Base-by-base conservation (phyloP, 768 basidiomycete species). In the Gyrodon lividus region DNA sequence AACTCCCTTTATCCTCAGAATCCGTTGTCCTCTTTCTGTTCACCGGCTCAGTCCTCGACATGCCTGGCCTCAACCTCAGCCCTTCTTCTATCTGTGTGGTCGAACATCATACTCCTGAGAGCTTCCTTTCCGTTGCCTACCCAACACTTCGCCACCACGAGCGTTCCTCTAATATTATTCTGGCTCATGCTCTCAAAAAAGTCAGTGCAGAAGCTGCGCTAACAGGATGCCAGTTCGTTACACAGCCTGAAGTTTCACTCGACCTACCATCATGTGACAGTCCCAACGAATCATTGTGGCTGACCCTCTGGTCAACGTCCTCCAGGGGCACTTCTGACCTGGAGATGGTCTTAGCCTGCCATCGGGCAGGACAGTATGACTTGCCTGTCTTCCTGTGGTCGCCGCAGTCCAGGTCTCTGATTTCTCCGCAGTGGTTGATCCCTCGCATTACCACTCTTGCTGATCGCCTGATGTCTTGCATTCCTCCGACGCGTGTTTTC, bases 361-460 rank as follows among this genome's bases (percentile, higher is more conserved):
- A 76, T 43, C 65, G 65, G 41, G 74, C 70, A 51, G 70, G 68
- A 17, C 55, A 74, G 39, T 76, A 81, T 43, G 68, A 76, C 41
- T 72, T 80, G 47, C 82, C 81, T 24, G 66, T 81, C 49, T 83
- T 82, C 61, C 55, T 83, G 34, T 81, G 77, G 75, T 67, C 73
- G 16, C 66, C 72, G 7, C 67, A 64, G 19, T 61, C 50, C 40
- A 52, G 61, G 14, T 57, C 61, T 50, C 48, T 59, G 2, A 50
- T 72, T 14, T 67, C 51, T 13, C 26, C 45, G n/a, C 64, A 47
- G 24, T 64, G 64, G 65, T 60, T 77, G 26, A 46, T 38, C 6
- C 68, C 67, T 39, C 73, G 75, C 12, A 56, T 79, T 17, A 50
- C 57, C 31, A 63, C 65, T 47, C 62, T 81, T 16, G 67, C 68